These are phyloP conservation scores for Actinomortierella ambigua DNA, from an alignment of 371 early-diverging fungal genomes.

Conservation along the genomic window DNA sequence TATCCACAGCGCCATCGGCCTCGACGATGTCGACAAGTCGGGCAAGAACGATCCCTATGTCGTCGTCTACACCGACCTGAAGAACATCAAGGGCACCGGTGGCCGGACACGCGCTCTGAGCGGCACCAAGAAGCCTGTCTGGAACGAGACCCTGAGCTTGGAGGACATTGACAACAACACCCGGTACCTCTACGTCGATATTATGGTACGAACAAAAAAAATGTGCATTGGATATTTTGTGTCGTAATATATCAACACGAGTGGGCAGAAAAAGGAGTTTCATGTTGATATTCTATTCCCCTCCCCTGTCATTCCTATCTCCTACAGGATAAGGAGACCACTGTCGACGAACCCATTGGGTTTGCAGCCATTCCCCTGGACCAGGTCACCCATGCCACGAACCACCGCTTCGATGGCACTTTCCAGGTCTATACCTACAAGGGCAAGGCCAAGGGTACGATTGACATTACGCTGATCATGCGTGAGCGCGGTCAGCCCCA, in stretches of 20 bases:
- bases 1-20: constrained; percentile 5
- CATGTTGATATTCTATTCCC: too few species aligned
- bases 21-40: constrained; percentile 18
- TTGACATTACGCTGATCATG: constrained; percentile 10
- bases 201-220: constrained; percentile 6
- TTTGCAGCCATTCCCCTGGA: constrained; percentile 17
- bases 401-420: constrained; percentile 6
- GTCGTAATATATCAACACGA: too few species aligned
- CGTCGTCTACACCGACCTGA: constrained; percentile 3
- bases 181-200: constrained; percentile 16
- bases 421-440: constrained; percentile 11
- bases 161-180: constrained; percentile 6
- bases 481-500: constrained; percentile 4
- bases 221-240: too few species aligned
- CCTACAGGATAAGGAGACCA: constrained; percentile 4
- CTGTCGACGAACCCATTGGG: constrained; percentile 12
- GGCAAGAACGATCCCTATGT: constrained; percentile 36
- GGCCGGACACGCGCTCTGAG: constrained; percentile 21
- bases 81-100: constrained; percentile 4
- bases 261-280: too few species aligned
- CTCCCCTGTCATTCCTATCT: too few species aligned
- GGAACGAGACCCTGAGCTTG: constrained; percentile 16
- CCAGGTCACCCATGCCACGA: constrained; percentile 9
- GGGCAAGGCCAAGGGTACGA: constrained; percentile 13
- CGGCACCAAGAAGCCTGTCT: constrained; percentile 17